Evolutionary conservation across 1,284 basidiomycete species (phyloP), one percentile per base, ranked within the genome.

Genomic region (Rhizoctonia solani): DNA sequence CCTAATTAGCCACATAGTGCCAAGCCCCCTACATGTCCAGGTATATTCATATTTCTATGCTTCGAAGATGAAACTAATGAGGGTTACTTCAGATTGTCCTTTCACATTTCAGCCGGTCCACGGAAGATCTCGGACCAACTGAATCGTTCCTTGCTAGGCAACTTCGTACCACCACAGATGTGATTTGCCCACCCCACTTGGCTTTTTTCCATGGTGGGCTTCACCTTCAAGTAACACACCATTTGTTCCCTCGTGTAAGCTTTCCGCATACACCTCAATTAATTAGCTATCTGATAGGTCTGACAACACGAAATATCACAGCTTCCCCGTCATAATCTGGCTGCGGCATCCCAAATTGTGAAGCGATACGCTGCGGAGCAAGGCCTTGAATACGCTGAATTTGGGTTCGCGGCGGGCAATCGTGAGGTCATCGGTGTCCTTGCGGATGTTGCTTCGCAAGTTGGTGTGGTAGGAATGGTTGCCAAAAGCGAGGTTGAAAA

Each of bases 91-190:
- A 98, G 93, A 99, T 99, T 73, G 95, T 98, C 1, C 85, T 99
- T 23, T 98, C 95, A 2, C 96, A 99, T 80, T 99, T 97, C 78
- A 92, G 93, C 49, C 95, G 97, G 81, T 95, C 95, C 5, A 95
- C 94, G 0, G 89, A 83, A 9, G 96, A 98, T 75, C 82, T 98
- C 25, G 95, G 95, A 1, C 91, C 93, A 0, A 81, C 81, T 37
- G 97, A 99, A 77, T 94, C 92, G 1, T 99, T 98, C 81, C 84
- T 91, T 0, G 89, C 92, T 72, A 88, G 97, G 32, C 96, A 99
- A 77, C 81, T 99, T 69, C 89, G 96, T 55, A 99, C 97, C 6
- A 98, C 97, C 0, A 92, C 93, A 71, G 97, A 99, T 77, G 94
- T 99, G 41, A 86, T 91, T 41, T 85, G 84, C 72, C 79, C 81